Evolutionary conservation across 352 stramenopile genomes (phyloP), one percentile per base, ranked within the genome.

Genomic region (Globisporangium recalcitrans): DNA sequence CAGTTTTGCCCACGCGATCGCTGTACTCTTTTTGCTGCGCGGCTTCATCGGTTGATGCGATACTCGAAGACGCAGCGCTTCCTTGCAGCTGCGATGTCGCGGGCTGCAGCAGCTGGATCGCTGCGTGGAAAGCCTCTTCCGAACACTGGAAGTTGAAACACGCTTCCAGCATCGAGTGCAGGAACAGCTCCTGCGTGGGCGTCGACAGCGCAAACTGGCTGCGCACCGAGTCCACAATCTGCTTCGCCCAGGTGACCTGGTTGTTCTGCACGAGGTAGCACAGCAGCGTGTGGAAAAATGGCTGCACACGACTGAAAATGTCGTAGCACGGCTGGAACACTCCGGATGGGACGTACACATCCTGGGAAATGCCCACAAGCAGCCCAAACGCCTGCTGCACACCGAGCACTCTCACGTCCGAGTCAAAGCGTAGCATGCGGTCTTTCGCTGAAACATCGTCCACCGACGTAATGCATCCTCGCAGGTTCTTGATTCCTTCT

Each of bases 81-180:
- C 36, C n/a, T 27, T 42, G 36, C 9, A 60, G 16, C 16, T 34
- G 24, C 24, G 53, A 60, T 4, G 22, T 60, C 14, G 52, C 40
- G 7, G 75, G 74, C 56, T 77, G 75, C 47, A 93, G 63, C 36
- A 93, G 62, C 14, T 77, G 48, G 27, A 91, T 79, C 21, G 78
- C 73, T 16, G 72, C 67, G 22, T 72, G 48, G 24, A 93, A 65
- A 40, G 70, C 75, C 0, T 74, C 71, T 21, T 71, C 62, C 5
- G 72, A 61, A 62, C 80, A 88, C 21, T 74, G 63, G 16, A 75
- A 69, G 13, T 65, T 52, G 58, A 83, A 91, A 24, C 80, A 85
- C 2, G 74, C 73, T 60, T 93, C 85, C 4, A 95, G 75, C 71
- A 91, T 91, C 11, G 83, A 76, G 55, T 92, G 81, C 21, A 95